Conservation (phyloP, 345 rosid species). For the Anastatica hierochuntica region DNA sequence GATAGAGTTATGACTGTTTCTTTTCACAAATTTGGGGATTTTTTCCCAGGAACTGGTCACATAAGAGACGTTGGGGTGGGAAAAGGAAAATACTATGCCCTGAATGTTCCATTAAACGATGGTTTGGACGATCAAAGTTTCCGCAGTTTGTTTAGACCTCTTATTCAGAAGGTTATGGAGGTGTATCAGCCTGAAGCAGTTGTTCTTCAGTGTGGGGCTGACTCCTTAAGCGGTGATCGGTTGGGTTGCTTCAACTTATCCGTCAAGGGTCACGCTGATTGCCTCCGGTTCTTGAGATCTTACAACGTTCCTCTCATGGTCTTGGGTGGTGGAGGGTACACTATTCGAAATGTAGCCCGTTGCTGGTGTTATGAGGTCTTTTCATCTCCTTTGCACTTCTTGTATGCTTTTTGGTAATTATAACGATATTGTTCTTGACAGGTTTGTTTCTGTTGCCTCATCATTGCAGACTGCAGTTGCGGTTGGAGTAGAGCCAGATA, state of each 20-base stretch:
- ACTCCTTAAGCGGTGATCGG: constrained; percentile 87
- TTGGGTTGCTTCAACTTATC: constrained; percentile 90
- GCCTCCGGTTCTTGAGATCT: constrained; percentile 79
- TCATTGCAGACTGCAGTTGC: constrained; percentile 57
- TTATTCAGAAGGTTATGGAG: constrained; percentile 82
- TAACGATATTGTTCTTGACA: background rate
- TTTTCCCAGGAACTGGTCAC: constrained; percentile 90
- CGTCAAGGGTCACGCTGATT: constrained; percentile 92
- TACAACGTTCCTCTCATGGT: constrained; percentile 85
- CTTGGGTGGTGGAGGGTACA: constrained; percentile 95
- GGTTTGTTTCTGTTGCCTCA: constrained; percentile 5
- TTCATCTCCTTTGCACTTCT: background rate
- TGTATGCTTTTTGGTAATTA: background rate
- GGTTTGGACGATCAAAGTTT: constrained; percentile 82
- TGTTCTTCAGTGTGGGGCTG: constrained; percentile 97
- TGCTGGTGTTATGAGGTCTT: constrained; percentile 95
- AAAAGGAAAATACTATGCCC: constrained; percentile 64
- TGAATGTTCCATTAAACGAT: constrained; percentile 80
- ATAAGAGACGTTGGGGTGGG: constrained; percentile 61
- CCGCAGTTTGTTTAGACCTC: constrained; percentile 62
- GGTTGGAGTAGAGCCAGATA: background rate
- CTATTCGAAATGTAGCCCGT: constrained; percentile 89
- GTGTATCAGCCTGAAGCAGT: constrained; percentile 92
- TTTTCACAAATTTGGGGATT: constrained; percentile 88
- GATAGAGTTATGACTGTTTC: constrained; percentile 99